A percentile compares a stretch with the other conserved stretches of the same genome.
Conservation (phyloP, 2,329 filamentous ascomycete species). For the Dothistroma septosporum region DNA sequence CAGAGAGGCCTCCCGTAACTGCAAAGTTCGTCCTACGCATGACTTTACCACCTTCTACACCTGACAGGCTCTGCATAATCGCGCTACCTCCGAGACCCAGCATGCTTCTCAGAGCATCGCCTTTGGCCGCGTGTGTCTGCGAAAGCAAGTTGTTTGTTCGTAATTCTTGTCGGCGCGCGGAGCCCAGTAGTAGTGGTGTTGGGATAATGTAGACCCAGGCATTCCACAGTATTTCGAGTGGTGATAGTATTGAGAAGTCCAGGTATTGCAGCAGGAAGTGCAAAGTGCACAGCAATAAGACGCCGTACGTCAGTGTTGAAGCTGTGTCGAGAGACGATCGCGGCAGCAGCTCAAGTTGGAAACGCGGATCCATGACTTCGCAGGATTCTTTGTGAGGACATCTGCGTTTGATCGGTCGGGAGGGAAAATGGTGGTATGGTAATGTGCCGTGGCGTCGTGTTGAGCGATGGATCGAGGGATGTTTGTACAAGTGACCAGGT, state of each 20-base stretch:
- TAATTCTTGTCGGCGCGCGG: slow-evolving; percentile 43
- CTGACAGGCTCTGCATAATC: slow-evolving; percentile 34
- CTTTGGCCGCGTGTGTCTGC: slow-evolving; percentile 36
- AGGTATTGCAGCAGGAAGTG: slow-evolving; percentile 31
- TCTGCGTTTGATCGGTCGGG: slow-evolving; percentile 2
- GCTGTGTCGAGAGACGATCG: slow-evolving; percentile 16
- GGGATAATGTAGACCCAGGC: slow-evolving; percentile 56
- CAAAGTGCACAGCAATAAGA: slow-evolving; percentile 31
- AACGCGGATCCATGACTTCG: slow-evolving; percentile 23
- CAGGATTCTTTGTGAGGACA: not conserved
- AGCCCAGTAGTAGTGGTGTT: slow-evolving; percentile 52
- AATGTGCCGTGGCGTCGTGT: not conserved
- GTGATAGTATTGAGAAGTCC: slow-evolving; percentile 34
- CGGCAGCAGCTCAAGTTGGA: slow-evolving; percentile 20
- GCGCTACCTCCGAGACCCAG: slow-evolving; percentile 39
- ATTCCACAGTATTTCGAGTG: slow-evolving; percentile 58
- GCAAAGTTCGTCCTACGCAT: slow-evolving; percentile 26
- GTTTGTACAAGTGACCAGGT: not conserved
- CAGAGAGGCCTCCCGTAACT: slow-evolving; percentile 19
- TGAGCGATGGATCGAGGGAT: slow-evolving; percentile 15
- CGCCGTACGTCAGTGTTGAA: slow-evolving; percentile 22
- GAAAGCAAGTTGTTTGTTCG: slow-evolving; percentile 29
- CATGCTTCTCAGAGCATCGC: slow-evolving; percentile 34
- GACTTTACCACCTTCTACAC: slow-evolving; percentile 35
- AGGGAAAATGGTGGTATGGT: not conserved